Percentiles rank a stretch among this genome's conserved stretches.
phyloP scores from a whole-genome alignment of 345 rosid genomes.

The Microcos paniculata region DNA sequence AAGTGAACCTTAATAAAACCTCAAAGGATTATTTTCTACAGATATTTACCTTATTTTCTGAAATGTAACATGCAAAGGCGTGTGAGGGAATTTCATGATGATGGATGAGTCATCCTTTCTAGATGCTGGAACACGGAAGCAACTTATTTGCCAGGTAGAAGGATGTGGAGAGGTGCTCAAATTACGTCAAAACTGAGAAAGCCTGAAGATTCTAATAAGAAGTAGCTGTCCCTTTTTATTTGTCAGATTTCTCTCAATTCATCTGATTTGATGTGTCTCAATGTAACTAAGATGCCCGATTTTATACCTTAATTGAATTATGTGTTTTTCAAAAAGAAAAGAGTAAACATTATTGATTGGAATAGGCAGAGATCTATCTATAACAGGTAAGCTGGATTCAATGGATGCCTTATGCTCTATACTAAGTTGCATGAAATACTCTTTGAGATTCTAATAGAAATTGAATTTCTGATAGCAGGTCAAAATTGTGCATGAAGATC shows the following conservation, averaged over 20 bases:
- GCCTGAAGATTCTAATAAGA: slow-evolving; percentile 82
- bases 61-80: slow-evolving; percentile 71
- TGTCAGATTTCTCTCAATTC: too few species aligned
- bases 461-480: slow-evolving; percentile 66
- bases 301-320: neutral
- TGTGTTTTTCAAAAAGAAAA: neutral
- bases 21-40: too few species aligned
- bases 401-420: slow-evolving; percentile 80
- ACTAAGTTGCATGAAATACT: slow-evolving; percentile 67
- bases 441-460: slow-evolving; percentile 50
- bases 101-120: slow-evolving; percentile 21
- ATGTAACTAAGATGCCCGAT: neutral
- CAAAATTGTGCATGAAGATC: slow-evolving; percentile 67
- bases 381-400: slow-evolving; percentile 64
- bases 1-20: too few species aligned
- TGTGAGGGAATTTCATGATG: slow-evolving; percentile 45
- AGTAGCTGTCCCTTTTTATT: slow-evolving; percentile 17
- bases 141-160: slow-evolving; percentile 54
- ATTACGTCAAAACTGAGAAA: slow-evolving; percentile 58
- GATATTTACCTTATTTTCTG: too few species aligned
- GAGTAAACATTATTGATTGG: neutral
- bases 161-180: slow-evolving; percentile 82
- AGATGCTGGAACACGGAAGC: slow-evolving; percentile 26
- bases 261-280: neutral
- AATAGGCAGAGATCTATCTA: neutral